Conservation (phyloP, 768 basidiomycete species). For the Tylopilus vinaceipallidus region DNA sequence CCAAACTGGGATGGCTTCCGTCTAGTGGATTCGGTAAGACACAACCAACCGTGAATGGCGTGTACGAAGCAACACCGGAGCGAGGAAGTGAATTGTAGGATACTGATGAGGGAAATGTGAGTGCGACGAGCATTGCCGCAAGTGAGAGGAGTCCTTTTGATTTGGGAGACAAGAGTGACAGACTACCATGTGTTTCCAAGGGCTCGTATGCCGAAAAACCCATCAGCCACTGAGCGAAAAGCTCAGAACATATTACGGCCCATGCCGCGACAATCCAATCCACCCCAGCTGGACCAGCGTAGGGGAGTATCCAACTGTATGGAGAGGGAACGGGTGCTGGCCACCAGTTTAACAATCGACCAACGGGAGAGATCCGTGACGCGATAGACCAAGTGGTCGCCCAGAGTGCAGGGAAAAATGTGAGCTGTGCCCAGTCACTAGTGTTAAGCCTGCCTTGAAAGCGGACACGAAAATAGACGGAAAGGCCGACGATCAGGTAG, state of each 20-base stretch:
- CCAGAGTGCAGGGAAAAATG: constrained; percentile 72
- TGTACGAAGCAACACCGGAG: constrained; percentile 39
- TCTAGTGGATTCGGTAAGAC: constrained; percentile 52
- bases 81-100: constrained; percentile 37
- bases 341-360: constrained; percentile 67
- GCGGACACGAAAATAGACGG: constrained; percentile 40
- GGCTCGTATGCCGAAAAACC: constrained; percentile 28
- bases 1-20: constrained; percentile 45
- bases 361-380: constrained; percentile 61
- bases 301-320: constrained; percentile 64
- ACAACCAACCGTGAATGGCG: constrained; percentile 64
- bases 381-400: constrained; percentile 54
- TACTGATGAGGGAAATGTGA: constrained; percentile 58
- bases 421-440: constrained; percentile 44
- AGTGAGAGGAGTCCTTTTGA: constrained; percentile 37
- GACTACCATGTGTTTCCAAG: constrained; percentile 1
- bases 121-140: constrained; percentile 37
- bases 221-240: constrained; percentile 57
- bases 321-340: constrained; percentile 50
- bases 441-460: constrained; percentile 28
- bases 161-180: constrained; percentile 17
- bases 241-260: constrained; percentile 63
- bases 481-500: constrained; percentile 41
- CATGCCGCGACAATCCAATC: constrained; percentile 80
- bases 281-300: constrained; percentile 55